Evolutionary conservation across 1,284 basidiomycete genomes (phyloP).

Genomic region (Taiwanofungus camphoratus): DNA sequence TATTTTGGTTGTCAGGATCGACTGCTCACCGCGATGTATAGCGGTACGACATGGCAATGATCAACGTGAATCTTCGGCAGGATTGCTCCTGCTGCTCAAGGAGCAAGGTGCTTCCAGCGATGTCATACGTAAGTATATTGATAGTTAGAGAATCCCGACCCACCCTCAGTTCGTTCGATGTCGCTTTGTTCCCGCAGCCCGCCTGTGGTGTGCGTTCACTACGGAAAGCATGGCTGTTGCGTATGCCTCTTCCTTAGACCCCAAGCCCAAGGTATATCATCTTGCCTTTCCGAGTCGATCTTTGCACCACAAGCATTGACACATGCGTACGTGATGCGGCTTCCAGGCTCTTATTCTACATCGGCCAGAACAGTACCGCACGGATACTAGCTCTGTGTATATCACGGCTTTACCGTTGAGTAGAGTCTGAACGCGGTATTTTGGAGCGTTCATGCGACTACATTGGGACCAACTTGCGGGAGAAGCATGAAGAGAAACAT

Average conservation of each 20-base stretch:
- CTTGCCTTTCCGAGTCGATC: too few relatives aligned
- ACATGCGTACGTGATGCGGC: too few relatives aligned
- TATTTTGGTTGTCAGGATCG: not conserved
- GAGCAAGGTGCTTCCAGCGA: slow-evolving; percentile 30
- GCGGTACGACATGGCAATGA: slow-evolving; percentile 21
- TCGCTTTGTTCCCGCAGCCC: slow-evolving; percentile 33
- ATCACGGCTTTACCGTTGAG: slow-evolving; percentile 19
- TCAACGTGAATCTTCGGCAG: slow-evolving; percentile 28
- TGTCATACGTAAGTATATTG: slow-evolving; percentile 18
- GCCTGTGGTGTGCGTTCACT: slow-evolving; percentile 77
- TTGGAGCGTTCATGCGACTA: too few relatives aligned
- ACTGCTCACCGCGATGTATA: slow-evolving; percentile 6
- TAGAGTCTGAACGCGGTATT: slow-evolving; percentile 3
- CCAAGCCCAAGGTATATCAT: slow-evolving; percentile 48
- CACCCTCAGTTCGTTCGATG: not conserved
- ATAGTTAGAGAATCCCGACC: not conserved
- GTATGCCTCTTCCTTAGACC: slow-evolving; percentile 47
- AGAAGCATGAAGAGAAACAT: too few relatives aligned
- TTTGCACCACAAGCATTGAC: not conserved
- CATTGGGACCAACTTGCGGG: too few relatives aligned
- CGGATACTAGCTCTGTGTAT: slow-evolving; percentile 12
- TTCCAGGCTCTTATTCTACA: slow-evolving; percentile 18
- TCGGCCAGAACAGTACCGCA: slow-evolving; percentile 11
- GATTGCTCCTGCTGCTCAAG: slow-evolving; percentile 43
- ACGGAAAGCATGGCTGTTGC: slow-evolving; percentile 76